Evolutionary conservation across 306 rosid species (phyloP).

Genomic region (Betula pendula): DNA sequence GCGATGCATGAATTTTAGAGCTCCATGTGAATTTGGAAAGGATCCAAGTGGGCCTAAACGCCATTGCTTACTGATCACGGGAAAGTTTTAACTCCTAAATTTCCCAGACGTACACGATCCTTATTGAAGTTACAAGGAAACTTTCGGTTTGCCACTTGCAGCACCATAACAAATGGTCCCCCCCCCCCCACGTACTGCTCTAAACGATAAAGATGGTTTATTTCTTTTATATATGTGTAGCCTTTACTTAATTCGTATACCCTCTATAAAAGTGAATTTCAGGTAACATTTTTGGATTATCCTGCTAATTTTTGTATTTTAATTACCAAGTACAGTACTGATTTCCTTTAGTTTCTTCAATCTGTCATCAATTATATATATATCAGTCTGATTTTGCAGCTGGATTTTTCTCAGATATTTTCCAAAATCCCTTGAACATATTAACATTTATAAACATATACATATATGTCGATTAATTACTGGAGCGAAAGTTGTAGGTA

Average conservation of each 20-base stretch:
- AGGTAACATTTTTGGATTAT: background rate
- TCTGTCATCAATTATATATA: no score
- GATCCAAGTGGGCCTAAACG: background rate
- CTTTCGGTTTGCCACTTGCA: background rate
- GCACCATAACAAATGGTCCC: background rate
- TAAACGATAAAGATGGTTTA: background rate
- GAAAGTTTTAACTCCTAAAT: background rate
- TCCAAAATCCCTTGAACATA: no score
- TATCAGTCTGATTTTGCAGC: no score
- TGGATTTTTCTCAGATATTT: no score
- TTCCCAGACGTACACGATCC: background rate
- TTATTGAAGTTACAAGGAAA: background rate
- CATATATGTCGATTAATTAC: no score
- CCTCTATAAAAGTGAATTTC: background rate
- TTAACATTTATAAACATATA: no score
- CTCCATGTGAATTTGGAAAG: background rate
- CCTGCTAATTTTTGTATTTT: background rate
- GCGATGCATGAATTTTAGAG: background rate
- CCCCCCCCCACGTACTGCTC: background rate
- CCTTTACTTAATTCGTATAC: background rate
- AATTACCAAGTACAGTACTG: background rate
- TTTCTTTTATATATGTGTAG: background rate
- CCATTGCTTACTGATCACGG: background rate
- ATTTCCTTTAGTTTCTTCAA: background rate
- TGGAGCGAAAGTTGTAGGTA: no score